Evolutionary conservation across 2,329 filamentous ascomycete species (phyloP), one percentile per base, ranked within the genome.

Genomic region (Mariannaea elegans): DNA sequence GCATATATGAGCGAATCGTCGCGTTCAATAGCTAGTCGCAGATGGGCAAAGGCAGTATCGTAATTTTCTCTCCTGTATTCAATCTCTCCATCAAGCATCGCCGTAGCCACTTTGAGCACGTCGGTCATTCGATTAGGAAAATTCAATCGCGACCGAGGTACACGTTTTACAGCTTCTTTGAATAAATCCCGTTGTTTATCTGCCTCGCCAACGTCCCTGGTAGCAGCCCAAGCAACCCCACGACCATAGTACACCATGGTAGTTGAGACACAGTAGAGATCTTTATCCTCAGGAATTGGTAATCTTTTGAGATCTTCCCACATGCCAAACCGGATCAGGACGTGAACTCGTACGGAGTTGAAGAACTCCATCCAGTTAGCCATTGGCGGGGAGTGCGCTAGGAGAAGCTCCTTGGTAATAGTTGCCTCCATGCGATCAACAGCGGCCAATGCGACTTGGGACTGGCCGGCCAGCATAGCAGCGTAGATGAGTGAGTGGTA

Each of bases 321-420:
- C 14, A 78, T 79, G 0, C 91, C 91, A 65, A 94, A 94, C 0
- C 91, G 86, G 42, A 94, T 81, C 14, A 91, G 78, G 1, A 88
- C 87, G 72, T 94, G 91, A 2, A 89, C 78, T 3, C 87, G 83
- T 72, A 92, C 86, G 1, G 84, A 83, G 3, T 90, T 75, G 64
- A 92, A 93, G 2, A 84, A 84, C 73, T 94, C 91, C 1, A 93
- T 78, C 87, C 89, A 93, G 73, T 93, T 90, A 1, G 90, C 90
- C 90, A 94, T 93, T 0, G 89, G 89, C 0, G 89, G 89, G 0
- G 85, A 87, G 62, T 87, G 71, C 4, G 91, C 79, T 0, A 85
- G 83, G 0, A 94, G 78, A 3, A 93, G 74, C 0, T 83, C 82
- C 52, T 89, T 85, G 0, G 90, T 84, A 4, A 93, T 76, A 0